A percentile compares a stretch with the other conserved stretches of the same genome.
Conservation (phyloP, 2,329 filamentous ascomycete genomes). For the Penicillium sp. region DNA sequence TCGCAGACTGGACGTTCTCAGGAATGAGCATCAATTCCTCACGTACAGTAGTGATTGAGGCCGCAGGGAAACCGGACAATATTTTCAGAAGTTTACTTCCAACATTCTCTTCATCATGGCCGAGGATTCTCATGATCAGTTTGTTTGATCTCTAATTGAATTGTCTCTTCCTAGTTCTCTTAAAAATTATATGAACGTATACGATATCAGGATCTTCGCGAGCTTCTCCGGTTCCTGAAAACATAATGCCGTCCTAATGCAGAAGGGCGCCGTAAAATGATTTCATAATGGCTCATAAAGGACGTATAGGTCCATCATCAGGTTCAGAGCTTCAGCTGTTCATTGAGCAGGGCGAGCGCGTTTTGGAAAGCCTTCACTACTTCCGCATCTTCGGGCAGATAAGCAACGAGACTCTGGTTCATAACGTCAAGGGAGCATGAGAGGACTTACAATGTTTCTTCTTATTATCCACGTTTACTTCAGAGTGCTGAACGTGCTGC, state of each 20-base stretch:
- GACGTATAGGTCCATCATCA: neutral
- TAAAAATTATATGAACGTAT: neutral
- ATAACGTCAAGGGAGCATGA: neutral
- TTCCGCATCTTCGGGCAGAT: constrained; percentile 35
- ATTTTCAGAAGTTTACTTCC: too few relatives aligned
- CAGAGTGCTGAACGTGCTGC: constrained; percentile 69
- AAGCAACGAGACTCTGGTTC: constrained; percentile 13
- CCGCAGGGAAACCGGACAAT: neutral
- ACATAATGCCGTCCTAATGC: neutral
- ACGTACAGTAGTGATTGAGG: neutral
- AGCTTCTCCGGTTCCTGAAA: too few relatives aligned
- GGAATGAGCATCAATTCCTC: neutral
- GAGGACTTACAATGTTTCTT: constrained; percentile 70
- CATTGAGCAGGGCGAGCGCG: constrained; percentile 45
- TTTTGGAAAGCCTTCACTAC: constrained; percentile 49
- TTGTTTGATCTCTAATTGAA: neutral
- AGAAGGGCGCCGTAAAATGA: neutral
- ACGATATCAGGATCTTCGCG: neutral
- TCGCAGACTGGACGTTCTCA: constrained; percentile 16
- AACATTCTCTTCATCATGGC: too few relatives aligned
- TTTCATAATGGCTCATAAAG: constrained; percentile 4
- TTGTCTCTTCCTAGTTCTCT: neutral
- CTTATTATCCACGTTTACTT: constrained; percentile 67
- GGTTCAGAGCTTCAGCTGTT: constrained; percentile 24
- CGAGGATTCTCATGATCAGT: neutral